phyloP scores from a whole-genome alignment of 768 basidiomycete species.

The Boletus sensibilis region DNA sequence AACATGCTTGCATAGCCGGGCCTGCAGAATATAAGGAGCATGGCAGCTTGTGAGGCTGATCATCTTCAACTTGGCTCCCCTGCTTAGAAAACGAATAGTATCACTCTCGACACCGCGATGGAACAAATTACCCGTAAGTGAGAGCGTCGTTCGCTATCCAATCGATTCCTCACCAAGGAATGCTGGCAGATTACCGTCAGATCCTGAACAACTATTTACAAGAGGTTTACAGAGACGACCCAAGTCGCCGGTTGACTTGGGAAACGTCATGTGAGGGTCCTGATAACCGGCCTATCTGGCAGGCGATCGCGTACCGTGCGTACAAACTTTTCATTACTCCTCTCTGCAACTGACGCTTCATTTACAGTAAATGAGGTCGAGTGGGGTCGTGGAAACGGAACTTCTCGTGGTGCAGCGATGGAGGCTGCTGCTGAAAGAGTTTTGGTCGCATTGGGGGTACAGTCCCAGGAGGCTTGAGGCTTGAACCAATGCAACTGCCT shows the following conservation, averaged over 20 bases:
- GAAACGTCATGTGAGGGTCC: conserved; percentile 15
- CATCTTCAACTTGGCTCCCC: neutral
- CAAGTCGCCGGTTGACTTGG: conserved; percentile 18
- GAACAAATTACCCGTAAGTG: conserved; percentile 14
- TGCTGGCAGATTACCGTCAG: conserved; percentile 21
- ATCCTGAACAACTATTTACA: conserved; percentile 25
- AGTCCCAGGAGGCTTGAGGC: neutral
- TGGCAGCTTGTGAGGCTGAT: neutral
- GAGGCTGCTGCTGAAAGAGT: conserved; percentile 22
- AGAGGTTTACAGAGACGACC: conserved; percentile 11
- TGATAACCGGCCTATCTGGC: conserved; percentile 24
- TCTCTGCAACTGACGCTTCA: neutral
- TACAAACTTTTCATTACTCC: neutral
- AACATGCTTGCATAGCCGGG: conserved; percentile 13
- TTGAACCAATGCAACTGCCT: neutral
- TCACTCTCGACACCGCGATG: neutral
- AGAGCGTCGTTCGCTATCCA: neutral
- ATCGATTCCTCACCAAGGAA: neutral
- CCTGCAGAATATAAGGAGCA: conserved; percentile 16
- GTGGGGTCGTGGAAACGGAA: conserved; percentile 22
- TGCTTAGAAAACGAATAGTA: neutral
- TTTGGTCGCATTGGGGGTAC: conserved; percentile 10
- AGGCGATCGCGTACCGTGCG: conserved; percentile 23
- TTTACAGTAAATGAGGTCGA: conserved; percentile 21
- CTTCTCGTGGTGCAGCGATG: conserved; percentile 19